phyloP scores from a whole-genome alignment of 2,329 filamentous ascomycete genomes.

The Myriosclerotinia duriaeana region DNA sequence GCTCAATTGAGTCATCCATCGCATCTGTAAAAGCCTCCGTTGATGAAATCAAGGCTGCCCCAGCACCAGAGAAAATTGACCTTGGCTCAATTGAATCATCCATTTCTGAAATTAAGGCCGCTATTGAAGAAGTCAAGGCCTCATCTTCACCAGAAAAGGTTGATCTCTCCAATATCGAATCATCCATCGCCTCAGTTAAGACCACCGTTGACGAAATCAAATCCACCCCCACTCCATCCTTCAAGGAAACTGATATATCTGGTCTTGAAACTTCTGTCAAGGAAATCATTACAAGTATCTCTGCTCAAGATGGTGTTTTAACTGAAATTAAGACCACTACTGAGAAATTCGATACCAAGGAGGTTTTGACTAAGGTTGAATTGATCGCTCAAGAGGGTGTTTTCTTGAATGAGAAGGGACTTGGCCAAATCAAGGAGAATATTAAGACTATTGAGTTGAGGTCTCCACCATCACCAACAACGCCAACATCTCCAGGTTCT shows the following conservation, averaged over 20 bases:
- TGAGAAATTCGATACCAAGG: slow-evolving; percentile 27
- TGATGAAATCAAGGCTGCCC: slow-evolving; percentile 23
- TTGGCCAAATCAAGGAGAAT: slow-evolving; percentile 16
- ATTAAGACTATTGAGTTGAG: slow-evolving; percentile 24
- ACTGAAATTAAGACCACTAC: slow-evolving; percentile 35
- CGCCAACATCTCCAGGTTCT: slow-evolving; percentile 38
- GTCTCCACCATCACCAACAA: slow-evolving; percentile 45
- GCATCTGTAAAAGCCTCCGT: slow-evolving; percentile 27
- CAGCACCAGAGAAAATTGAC: slow-evolving; percentile 28
- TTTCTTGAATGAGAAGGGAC: slow-evolving; percentile 20
- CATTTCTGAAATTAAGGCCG: slow-evolving; percentile 27
- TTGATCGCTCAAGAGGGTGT: slow-evolving; percentile 19
- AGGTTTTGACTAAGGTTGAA: slow-evolving; percentile 22
- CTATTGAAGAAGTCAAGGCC: slow-evolving; percentile 26
- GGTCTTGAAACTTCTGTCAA: slow-evolving; percentile 27
- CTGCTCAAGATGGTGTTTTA: slow-evolving; percentile 18
- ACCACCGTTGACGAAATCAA: slow-evolving; percentile 27
- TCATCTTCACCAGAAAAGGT: slow-evolving; percentile 26
- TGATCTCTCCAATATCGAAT: slow-evolving; percentile 27
- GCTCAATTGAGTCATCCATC: slow-evolving; percentile 26
- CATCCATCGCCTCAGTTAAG: slow-evolving; percentile 28
- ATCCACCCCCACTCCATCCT: slow-evolving; percentile 23
- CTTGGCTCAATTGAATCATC: slow-evolving; percentile 27
- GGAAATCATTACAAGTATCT: slow-evolving; percentile 25
- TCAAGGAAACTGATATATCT: slow-evolving; percentile 28